Conservation (phyloP, 208 protist genomes). For the Herpetomonas samuelpessoai region DNA sequence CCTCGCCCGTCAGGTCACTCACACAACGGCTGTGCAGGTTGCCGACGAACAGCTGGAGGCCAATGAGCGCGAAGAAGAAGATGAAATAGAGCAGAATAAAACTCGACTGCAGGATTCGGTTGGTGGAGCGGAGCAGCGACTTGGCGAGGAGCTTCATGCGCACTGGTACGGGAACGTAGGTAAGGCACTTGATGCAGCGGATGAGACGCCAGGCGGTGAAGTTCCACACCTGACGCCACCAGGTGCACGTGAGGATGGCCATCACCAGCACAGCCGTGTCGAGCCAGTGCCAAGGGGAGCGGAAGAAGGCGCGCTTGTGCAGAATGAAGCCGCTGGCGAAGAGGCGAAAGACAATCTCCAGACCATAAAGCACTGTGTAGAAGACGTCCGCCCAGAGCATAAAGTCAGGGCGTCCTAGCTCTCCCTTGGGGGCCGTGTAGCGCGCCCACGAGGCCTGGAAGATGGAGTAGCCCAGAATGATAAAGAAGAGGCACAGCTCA, state of each 20-base stretch:
- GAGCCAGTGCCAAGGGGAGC: conserved; percentile 91
- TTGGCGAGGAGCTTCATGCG: conserved; percentile 85
- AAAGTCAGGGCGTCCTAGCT: conserved; percentile 52
- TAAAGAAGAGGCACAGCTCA: conserved; percentile 67
- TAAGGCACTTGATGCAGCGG: conserved; percentile 79
- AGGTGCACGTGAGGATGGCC: conserved; percentile 73
- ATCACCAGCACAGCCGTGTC: conserved; percentile 87
- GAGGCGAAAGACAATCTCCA: conserved; percentile 82
- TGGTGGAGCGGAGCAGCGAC: conserved; percentile 82
- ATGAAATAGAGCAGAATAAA: conserved; percentile 80
- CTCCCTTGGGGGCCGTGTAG: conserved; percentile 29
- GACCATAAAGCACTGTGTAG: conserved; percentile 74
- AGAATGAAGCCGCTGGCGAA: conserved; percentile 82
- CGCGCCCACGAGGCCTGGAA: conserved; percentile 82
- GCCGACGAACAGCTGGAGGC: conserved; percentile 83
- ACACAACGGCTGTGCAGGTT: conserved; percentile 80
- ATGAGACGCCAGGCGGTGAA: conserved; percentile 87
- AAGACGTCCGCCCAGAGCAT: conserved; percentile 86
- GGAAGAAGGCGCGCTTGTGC: conserved; percentile 80
- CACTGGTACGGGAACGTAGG: conserved; percentile 68
- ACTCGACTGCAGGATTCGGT: conserved; percentile 59
- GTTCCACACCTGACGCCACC: conserved; percentile 71
- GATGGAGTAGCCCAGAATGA: conserved; percentile 82
- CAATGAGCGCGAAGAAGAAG: conserved; percentile 88
- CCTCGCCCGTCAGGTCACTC: conserved; percentile 40